A percentile compares a stretch with the other conserved stretches of the same genome.
Conservation (phyloP, 345 rosid species). For the Fremontodendron californicum region DNA sequence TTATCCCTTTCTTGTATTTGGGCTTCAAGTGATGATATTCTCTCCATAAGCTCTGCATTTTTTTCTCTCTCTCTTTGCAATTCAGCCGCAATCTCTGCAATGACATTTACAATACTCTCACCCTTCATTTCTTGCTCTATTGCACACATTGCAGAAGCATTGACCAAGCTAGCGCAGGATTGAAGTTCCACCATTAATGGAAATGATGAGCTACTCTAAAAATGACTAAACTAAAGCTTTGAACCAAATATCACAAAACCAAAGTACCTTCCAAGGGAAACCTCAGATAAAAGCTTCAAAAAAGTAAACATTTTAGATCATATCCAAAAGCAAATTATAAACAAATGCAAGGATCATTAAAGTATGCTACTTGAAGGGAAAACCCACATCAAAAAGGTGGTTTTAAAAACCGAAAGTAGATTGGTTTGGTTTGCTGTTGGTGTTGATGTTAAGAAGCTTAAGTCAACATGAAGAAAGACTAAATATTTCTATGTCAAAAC, state of each 20-base stretch:
- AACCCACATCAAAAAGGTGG: neutral
- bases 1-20: constrained; percentile 32
- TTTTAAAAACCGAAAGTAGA: too few species aligned
- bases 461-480: neutral
- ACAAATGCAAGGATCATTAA: neutral
- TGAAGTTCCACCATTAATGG: constrained; percentile 39
- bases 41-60: constrained; percentile 48
- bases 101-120: constrained; percentile 20
- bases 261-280: neutral
- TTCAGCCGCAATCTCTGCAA: constrained; percentile 45
- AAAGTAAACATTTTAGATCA: too few species aligned
- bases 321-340: neutral
- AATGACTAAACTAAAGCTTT: neutral
- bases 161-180: constrained; percentile 37
- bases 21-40: constrained; percentile 52
- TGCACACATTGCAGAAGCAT: constrained; percentile 39
- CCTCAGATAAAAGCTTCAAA: neutral
- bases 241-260: neutral
- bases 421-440: too few species aligned
- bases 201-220: neutral
- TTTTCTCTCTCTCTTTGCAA: constrained; percentile 42
- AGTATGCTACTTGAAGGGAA: neutral
- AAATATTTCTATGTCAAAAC: neutral
- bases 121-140: constrained; percentile 38
- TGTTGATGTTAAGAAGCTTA: neutral